Conservation (phyloP, 1,139 yeast species). For the Candida tropicalis region DNA sequence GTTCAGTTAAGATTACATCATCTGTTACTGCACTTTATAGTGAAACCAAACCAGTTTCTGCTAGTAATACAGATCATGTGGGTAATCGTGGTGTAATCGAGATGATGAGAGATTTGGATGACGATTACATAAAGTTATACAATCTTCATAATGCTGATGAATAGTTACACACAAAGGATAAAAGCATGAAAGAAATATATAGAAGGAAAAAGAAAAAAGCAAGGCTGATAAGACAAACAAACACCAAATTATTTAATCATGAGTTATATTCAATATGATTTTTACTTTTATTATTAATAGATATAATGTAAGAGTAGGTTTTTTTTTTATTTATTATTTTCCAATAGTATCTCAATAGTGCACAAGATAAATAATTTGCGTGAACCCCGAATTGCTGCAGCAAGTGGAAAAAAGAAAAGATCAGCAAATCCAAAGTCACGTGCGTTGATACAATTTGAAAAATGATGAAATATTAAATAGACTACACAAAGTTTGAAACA, state of each 20-base stretch:
- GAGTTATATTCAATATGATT: too few relatives aligned
- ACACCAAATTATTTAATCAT: too few relatives aligned
- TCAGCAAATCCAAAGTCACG: not conserved
- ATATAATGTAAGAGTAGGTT: too few relatives aligned
- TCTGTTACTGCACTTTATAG: slow-evolving; percentile 76
- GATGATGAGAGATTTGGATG: slow-evolving; percentile 53
- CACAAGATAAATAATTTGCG: too few relatives aligned
- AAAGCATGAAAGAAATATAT: not conserved
- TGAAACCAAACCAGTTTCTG: slow-evolving; percentile 28
- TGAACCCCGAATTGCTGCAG: too few relatives aligned
- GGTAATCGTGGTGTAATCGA: slow-evolving; percentile 59
- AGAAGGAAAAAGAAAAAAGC: not conserved
- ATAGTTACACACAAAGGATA: too few relatives aligned
- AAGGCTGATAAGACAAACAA: too few relatives aligned
- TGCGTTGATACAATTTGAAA: not conserved
- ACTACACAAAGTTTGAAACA: not conserved
- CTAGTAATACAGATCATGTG: slow-evolving; percentile 20
- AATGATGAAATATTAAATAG: not conserved
- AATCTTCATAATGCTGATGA: slow-evolving; percentile 45
- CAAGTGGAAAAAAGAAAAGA: not conserved
- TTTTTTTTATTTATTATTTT: too few relatives aligned
- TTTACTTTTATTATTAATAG: too few relatives aligned
- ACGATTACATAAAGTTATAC: slow-evolving; percentile 52
- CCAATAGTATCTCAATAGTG: too few relatives aligned
- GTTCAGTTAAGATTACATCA: slow-evolving; percentile 73